phyloP scores from a whole-genome alignment of 768 basidiomycete species.

The Phlebiopsis flavidoalba region DNA sequence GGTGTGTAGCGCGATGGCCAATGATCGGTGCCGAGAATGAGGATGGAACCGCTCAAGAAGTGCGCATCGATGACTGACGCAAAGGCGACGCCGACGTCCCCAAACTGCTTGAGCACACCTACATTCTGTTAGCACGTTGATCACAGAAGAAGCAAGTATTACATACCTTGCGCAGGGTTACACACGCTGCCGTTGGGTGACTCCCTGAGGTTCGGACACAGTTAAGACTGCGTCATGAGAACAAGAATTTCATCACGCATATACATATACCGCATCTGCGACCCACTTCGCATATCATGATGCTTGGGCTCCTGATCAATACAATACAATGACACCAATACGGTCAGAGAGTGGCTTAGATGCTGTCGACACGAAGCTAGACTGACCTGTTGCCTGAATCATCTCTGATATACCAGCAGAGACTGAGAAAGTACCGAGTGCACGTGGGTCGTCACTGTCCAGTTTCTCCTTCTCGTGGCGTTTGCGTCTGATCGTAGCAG shows the following conservation, averaged over 20 bases:
- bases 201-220: constrained; percentile 15
- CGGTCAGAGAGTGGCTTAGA: neutral
- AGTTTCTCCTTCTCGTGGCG: constrained; percentile 12
- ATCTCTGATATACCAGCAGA: constrained; percentile 24
- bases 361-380: neutral
- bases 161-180: constrained; percentile 31
- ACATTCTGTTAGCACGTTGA: neutral
- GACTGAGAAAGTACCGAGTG: constrained; percentile 26
- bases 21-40: constrained; percentile 1
- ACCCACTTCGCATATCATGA: constrained; percentile 29
- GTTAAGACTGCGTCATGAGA: neutral
- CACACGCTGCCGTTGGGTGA: constrained; percentile 27
- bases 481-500: constrained; percentile 13
- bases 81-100: constrained; percentile 37
- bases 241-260: neutral
- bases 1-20: constrained; percentile 36
- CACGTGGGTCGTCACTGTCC: constrained; percentile 18
- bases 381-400: constrained; percentile 22
- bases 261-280: constrained; percentile 8
- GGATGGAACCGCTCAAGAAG: neutral
- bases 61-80: constrained; percentile 21
- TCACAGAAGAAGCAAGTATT: neutral
- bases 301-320: constrained; percentile 30
- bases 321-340: neutral
- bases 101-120: constrained; percentile 35